Conservation (phyloP, 441 rosid genomes). For the Populus hybrid region DNA sequence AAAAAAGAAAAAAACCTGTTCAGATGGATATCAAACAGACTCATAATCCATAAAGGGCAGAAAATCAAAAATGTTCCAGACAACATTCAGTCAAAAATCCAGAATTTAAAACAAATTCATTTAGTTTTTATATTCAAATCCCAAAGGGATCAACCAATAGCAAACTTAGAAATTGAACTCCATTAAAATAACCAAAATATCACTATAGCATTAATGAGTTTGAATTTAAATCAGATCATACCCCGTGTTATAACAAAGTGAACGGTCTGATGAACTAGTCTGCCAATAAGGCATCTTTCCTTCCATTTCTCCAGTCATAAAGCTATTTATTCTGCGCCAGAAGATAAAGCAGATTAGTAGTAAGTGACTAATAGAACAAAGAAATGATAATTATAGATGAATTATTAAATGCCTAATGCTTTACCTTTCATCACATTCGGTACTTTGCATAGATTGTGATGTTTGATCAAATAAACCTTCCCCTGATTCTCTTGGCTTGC, state of each 20-base stretch:
- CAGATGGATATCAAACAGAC: background rate
- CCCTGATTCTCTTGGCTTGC: constrained; percentile 30
- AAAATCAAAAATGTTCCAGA: background rate
- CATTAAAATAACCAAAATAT: background rate
- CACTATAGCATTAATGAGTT: background rate
- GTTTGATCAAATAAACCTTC: constrained; percentile 28
- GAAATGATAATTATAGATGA: background rate
- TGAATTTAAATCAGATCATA: constrained; percentile 20
- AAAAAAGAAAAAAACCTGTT: background rate
- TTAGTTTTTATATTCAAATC: background rate
- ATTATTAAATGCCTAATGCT: background rate
- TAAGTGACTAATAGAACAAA: background rate
- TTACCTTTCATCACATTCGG: constrained; percentile 55
- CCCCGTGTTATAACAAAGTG: constrained; percentile 58
- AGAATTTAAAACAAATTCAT: background rate
- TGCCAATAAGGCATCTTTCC: constrained; percentile 52
- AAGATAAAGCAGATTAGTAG: constrained; percentile 10
- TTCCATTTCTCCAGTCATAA: constrained; percentile 27
- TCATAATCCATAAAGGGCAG: background rate
- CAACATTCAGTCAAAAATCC: background rate
- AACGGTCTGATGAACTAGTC: constrained; percentile 41
- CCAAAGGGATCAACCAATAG: background rate
- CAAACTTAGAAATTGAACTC: background rate
- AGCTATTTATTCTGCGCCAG: constrained; percentile 35
- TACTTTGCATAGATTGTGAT: constrained; percentile 28